phyloP scores from a whole-genome alignment of 306 rosid species.

The Cicer pinnatifidum region DNA sequence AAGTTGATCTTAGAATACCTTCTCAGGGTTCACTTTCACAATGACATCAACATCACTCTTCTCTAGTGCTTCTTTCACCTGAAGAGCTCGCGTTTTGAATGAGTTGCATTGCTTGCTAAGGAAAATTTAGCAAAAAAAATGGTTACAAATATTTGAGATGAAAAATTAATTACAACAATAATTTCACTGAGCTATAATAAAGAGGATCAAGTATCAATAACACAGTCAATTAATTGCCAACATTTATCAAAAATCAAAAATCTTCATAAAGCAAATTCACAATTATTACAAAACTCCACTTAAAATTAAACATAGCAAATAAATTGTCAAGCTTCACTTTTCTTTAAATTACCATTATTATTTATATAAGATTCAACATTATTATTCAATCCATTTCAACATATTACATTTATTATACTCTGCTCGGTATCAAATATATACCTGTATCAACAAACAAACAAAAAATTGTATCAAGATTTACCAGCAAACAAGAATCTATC shows the following conservation, averaged over 20 bases:
- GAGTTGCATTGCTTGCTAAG: constrained; percentile 72
- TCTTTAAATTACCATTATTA: too few species aligned
- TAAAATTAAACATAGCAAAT: background rate
- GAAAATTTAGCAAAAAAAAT: constrained; percentile 28
- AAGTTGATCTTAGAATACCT: constrained; percentile 51
- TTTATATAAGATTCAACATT: too few species aligned
- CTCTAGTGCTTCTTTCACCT: constrained; percentile 71
- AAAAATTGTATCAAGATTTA: background rate
- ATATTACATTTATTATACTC: background rate
- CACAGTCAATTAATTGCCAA: background rate
- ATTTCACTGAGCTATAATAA: background rate
- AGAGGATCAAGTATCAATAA: background rate
- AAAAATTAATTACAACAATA: background rate
- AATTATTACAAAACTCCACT: background rate
- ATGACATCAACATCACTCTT: constrained; percentile 51
- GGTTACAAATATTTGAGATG: background rate
- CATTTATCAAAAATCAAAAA: background rate
- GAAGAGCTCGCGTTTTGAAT: constrained; percentile 64
- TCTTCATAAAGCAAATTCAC: too few species aligned
- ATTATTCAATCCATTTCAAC: background rate
- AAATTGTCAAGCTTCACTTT: background rate
- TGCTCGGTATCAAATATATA: background rate
- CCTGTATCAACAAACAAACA: too few species aligned
- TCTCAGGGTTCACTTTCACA: constrained; percentile 71
- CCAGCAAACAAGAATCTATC: background rate